These are phyloP conservation scores for Starmerella powellii DNA, from an alignment of 805 yeast genomes.

Conservation along the genomic window DNA sequence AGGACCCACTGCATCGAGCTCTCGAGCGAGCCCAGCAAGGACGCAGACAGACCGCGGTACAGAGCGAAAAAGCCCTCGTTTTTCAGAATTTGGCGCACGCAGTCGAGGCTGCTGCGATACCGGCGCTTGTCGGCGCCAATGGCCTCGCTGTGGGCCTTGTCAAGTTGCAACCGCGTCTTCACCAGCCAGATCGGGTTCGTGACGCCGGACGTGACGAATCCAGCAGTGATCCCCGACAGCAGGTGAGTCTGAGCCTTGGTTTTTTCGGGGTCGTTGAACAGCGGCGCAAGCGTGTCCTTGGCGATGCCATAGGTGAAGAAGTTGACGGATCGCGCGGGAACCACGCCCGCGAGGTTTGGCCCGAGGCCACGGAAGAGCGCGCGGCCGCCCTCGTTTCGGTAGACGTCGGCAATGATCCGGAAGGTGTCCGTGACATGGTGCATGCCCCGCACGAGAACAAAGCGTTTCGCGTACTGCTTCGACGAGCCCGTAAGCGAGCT, in stretches of 20 bases:
- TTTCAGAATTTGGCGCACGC: slow-evolving; percentile 53
- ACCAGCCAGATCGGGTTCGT: slow-evolving; percentile 97
- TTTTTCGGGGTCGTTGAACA: slow-evolving; percentile 63
- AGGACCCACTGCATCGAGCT: slow-evolving; percentile 92
- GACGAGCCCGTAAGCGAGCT: slow-evolving; percentile 6
- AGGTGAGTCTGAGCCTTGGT: slow-evolving; percentile 69
- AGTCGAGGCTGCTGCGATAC: slow-evolving; percentile 78
- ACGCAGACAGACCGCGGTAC: slow-evolving; percentile 86
- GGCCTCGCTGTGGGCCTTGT: slow-evolving; percentile 37
- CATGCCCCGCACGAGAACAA: slow-evolving; percentile 36
- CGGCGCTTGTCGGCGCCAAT: slow-evolving; percentile 31
- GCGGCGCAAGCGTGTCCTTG: slow-evolving; percentile 56
- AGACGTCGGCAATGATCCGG: slow-evolving; percentile 54
- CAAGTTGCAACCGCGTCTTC: slow-evolving; percentile 87
- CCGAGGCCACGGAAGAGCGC: slow-evolving; percentile 92
- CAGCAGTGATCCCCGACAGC: slow-evolving; percentile 78
- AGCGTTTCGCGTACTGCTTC: slow-evolving; percentile 3
- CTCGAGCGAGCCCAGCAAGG: slow-evolving; percentile 86
- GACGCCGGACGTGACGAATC: slow-evolving; percentile 86
- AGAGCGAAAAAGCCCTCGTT: slow-evolving; percentile 72
- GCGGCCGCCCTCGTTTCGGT: slow-evolving; percentile 63
- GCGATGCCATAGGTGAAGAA: slow-evolving; percentile 95
- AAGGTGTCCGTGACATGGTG: slow-evolving; percentile 78
- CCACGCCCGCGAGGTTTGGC: slow-evolving; percentile 92
- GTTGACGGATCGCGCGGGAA: slow-evolving; percentile 94